Evolutionary conservation across 257 asterid species (phyloP), one percentile per base, ranked within the genome.

Genomic region (Phtheirospermum japonicum): DNA sequence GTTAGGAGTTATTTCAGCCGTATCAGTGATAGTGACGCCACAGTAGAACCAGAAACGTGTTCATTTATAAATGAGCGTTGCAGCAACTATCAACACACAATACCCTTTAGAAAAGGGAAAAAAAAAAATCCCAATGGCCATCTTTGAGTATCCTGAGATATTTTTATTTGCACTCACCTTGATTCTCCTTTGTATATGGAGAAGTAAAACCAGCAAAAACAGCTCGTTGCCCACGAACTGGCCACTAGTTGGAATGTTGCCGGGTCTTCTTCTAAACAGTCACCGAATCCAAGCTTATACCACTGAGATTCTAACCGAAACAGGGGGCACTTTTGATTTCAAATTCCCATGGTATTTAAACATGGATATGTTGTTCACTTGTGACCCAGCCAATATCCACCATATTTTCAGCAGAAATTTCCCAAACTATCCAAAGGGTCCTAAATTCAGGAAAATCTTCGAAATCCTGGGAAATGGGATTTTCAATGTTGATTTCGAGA

Each of bases 161-260:
- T 1, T 23, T 1, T 23, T 23, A 23, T 23, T 23, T 23, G 28
- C 28, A 23, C 28, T 23, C 28, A 23, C 28, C 28, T 23, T 23
- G 28, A 23, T 23, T 23, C 28, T 23, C 28, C 28, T 23, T 23
- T 23, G 28, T 23, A 23, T 23, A 23, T 23, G 28, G 28, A 23
- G 28, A 23, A 23, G 3, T 23, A 36, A 36, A 36, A 36, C 4
- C 42, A 6, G 48, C 13, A 56, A 55, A 18, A 18, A 7, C 0
- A 9, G n/a, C 39, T 51, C 57, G 0, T 7, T 6, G 10, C 81
- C 81, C 1, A 80, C 73, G 8, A 57, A 71, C 46, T 80, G 80
- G 83, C 85, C 85, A 0, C 0, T 80, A 7, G 11, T 80, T 9
- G 83, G 85, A 0, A 80, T 74, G 85, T 54, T 77, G 3, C 83